Conservation (phyloP, 768 basidiomycete species). For the Cystobasidiopsis lactophilus region DNA sequence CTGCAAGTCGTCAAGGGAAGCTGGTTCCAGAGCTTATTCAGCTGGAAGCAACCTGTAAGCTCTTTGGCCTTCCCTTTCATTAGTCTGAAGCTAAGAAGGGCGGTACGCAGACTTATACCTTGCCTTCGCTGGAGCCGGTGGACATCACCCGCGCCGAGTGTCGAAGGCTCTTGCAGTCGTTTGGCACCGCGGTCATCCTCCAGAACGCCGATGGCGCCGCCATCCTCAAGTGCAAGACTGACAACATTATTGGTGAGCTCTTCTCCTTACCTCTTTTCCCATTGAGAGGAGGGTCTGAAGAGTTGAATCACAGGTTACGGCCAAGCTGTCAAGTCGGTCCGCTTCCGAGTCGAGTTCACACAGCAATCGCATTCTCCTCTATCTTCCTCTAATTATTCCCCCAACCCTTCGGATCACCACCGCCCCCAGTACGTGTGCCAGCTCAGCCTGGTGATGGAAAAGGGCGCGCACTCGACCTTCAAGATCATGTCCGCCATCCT, state of each 20-base stretch:
- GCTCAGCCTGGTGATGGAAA: slow-evolving; percentile 55
- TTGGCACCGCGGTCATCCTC: slow-evolving; percentile 47
- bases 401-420: background rate
- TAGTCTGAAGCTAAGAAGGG: background rate
- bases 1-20: slow-evolving; percentile 33
- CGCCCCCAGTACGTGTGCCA: slow-evolving; percentile 12
- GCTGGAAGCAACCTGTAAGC: slow-evolving; percentile 43
- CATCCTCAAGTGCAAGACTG: slow-evolving; percentile 51
- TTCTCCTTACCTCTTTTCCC: background rate
- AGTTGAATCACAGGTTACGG: slow-evolving; percentile 28
- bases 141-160: slow-evolving; percentile 52
- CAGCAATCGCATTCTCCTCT: slow-evolving; percentile 16
- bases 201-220: slow-evolving; percentile 42
- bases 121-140: slow-evolving; percentile 26
- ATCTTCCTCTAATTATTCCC: background rate
- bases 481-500: slow-evolving; percentile 47
- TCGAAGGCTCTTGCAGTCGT: slow-evolving; percentile 43
- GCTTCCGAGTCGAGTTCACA: slow-evolving; percentile 61
- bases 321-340: slow-evolving; percentile 37
- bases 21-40: slow-evolving; percentile 80
- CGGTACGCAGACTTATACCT: slow-evolving; percentile 21
- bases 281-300: slow-evolving; percentile 26
- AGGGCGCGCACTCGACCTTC: slow-evolving; percentile 64
- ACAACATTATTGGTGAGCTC: slow-evolving; percentile 34
- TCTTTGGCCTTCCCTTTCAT: slow-evolving; percentile 29